Conservation (phyloP, 176 grass and related monocot species). For the Oryza glaberrima region DNA sequence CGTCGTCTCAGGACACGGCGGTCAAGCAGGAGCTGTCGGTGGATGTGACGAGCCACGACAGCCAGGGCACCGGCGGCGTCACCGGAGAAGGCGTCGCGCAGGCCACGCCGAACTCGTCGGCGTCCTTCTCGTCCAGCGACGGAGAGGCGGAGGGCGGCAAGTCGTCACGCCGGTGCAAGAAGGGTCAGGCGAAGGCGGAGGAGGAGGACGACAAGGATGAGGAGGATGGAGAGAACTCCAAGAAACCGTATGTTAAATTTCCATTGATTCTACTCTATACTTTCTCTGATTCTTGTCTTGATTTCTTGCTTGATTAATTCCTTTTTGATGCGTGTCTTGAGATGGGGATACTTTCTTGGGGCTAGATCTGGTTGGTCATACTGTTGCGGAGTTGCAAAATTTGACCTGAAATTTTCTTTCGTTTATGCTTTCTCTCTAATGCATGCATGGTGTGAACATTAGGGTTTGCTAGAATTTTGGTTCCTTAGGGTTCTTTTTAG, state of each 20-base stretch:
- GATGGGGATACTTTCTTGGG: conserved; percentile 11
- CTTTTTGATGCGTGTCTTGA: not conserved
- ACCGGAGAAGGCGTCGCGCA: conserved; percentile 39
- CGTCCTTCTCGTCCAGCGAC: conserved; percentile 71
- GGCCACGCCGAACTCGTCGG: conserved; percentile 77
- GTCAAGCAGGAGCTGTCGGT: conserved; percentile 58
- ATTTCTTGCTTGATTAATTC: conserved; percentile 20
- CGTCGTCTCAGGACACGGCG: conserved; percentile 13
- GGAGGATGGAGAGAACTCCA: conserved; percentile 65
- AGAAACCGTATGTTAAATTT: conserved; percentile 65
- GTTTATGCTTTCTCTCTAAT: conserved; percentile 6
- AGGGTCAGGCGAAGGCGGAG: conserved; percentile 58
- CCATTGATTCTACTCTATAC: not conserved
- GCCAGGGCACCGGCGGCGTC: conserved; percentile 44
- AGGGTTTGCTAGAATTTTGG: conserved; percentile 37
- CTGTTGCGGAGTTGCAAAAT: conserved; percentile 33
- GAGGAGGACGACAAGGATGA: conserved; percentile 53
- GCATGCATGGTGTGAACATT: conserved; percentile 39
- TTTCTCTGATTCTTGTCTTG: conserved; percentile 6
- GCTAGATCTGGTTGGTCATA: conserved; percentile 46
- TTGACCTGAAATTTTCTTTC: not conserved
- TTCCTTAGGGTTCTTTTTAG: conserved; percentile 42
- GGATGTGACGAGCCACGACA: conserved; percentile 51
- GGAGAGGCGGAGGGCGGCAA: conserved; percentile 64
- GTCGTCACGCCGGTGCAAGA: conserved; percentile 55